phyloP scores from a whole-genome alignment of 1,284 basidiomycete genomes.

The Tilletia indica region DNA sequence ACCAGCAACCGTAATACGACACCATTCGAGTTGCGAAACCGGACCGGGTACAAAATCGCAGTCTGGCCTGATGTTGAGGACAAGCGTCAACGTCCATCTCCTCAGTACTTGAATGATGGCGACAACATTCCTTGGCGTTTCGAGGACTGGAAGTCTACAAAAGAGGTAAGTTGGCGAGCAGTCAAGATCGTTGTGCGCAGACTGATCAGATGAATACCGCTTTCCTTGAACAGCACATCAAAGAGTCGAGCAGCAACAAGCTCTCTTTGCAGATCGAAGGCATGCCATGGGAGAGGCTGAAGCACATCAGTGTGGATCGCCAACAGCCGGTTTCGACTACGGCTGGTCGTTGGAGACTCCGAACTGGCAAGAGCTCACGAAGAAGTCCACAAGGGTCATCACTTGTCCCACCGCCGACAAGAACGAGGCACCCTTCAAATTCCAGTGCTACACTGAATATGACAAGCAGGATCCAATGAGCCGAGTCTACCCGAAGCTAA shows the following conservation, averaged over 20 bases:
- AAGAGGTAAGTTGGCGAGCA: conserved; percentile 62
- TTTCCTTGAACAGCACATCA: conserved; percentile 25
- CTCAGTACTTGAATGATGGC: conserved; percentile 64
- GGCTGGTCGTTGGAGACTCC: conserved; percentile 82
- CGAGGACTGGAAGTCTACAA: conserved; percentile 90
- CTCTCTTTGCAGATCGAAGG: conserved; percentile 68
- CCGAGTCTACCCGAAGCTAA: conserved; percentile 72
- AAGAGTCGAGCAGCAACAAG: conserved; percentile 43
- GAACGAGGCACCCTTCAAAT: conserved; percentile 83
- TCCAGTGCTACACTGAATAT: conserved; percentile 86
- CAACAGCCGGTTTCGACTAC: conserved; percentile 81
- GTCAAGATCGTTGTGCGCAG: background rate
- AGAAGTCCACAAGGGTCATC: conserved; percentile 73
- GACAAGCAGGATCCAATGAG: conserved; percentile 67
- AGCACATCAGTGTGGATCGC: conserved; percentile 84
- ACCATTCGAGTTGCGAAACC: conserved; percentile 87
- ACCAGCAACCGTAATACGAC: conserved; percentile 67
- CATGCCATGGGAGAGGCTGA: conserved; percentile 85
- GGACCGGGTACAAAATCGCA: conserved; percentile 70
- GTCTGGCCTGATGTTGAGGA: conserved; percentile 60
- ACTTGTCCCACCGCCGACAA: conserved; percentile 80
- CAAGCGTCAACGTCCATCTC: conserved; percentile 56
- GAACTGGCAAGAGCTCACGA: conserved; percentile 83
- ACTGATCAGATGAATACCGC: background rate
- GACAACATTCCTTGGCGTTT: conserved; percentile 90